Evolutionary conservation across 2,329 filamentous ascomycete species (phyloP), one percentile per base, ranked within the genome.

Genomic region (Penicillium sp.): DNA sequence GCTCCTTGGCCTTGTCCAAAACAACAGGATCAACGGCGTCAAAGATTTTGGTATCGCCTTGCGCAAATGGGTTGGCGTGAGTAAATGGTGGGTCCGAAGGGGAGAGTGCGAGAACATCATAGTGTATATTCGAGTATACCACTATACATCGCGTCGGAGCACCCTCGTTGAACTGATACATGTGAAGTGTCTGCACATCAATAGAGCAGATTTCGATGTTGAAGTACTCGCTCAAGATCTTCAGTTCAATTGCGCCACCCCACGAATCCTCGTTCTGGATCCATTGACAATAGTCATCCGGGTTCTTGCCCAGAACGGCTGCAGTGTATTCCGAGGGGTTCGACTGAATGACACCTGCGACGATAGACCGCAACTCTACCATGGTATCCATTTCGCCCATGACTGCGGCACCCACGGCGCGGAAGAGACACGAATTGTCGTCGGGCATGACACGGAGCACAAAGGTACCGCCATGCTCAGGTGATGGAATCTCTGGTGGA

Each of bases 361-460:
- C 84, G 52, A 95, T 77, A 11, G 79, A 82, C 45, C 90, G 83
- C 14, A 96, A 75, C 59, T 86, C 84, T 0, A 76, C 80, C 81
- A 87, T 85, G 7, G 77, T 75, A 52, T 85, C 81, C 57, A 85
- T 76, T 1, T 75, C 74, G 26, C 80, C 78, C 40, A 88, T 80
- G n/a, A 95, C 77, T 3, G 86, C 86, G 44, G 84, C 86, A 13
- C 87, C 87, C 38, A 97, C 83, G 0, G 91, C 90, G 23, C 89
- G 86, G 69, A 96, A 97, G 61, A 97, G 82, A 70, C 91, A 97
- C 48, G 84, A 89, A 69, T 96, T 96, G 68, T 97, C 91, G 63
- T 96, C 91, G 4, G 90, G 89, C 91, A 97, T 96, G 41, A 97
- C 87, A 11, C 91, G 85, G 14, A 96, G 78, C 7, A 94, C 86